Conservation (phyloP, 768 basidiomycete genomes). For the Clavaria fumosa region DNA sequence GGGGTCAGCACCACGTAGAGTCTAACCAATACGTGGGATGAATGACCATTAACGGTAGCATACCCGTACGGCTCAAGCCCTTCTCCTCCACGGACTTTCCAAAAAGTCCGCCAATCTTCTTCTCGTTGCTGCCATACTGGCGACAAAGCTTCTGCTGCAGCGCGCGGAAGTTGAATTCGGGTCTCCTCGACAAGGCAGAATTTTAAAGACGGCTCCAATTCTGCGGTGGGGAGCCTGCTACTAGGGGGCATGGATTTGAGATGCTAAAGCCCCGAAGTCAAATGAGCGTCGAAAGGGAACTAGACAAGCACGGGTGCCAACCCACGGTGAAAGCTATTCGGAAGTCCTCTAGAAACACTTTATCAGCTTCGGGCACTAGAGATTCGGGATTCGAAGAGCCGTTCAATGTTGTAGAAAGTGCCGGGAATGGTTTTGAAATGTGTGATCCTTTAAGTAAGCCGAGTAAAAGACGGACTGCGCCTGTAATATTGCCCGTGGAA, state of each 20-base stretch:
- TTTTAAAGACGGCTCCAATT: conserved; percentile 47
- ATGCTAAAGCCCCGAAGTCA: conserved; percentile 34
- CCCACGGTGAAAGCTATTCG: conserved; percentile 66
- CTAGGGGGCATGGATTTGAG: conserved; percentile 42
- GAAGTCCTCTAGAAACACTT: conserved; percentile 77
- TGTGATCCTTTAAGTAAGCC: conserved; percentile 46
- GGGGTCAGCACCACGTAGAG: conserved; percentile 4
- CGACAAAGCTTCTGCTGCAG: conserved; percentile 27
- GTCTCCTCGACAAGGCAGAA: conserved; percentile 49
- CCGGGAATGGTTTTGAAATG: too few species aligned
- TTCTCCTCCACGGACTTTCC: conserved; percentile 36
- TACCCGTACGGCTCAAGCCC: conserved; percentile 37
- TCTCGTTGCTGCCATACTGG: conserved; percentile 51
- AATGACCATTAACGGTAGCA: conserved; percentile 51
- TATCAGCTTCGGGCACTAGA: conserved; percentile 28
- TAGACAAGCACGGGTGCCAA: neutral
- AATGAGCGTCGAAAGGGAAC: conserved; percentile 2
- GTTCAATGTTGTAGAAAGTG: too few species aligned
- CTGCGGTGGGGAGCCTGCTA: conserved; percentile 22
- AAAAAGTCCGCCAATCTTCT: conserved; percentile 47
- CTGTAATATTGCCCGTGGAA: conserved; percentile 70
- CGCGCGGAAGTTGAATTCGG: conserved; percentile 38
- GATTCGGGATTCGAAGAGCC: conserved; percentile 10
- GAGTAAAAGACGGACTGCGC: conserved; percentile 68
- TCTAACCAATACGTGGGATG: conserved; percentile 1